These are phyloP conservation scores for Calamus simplicifolius DNA, from an alignment of 176 grass and related monocot species.

Conservation along the genomic window DNA sequence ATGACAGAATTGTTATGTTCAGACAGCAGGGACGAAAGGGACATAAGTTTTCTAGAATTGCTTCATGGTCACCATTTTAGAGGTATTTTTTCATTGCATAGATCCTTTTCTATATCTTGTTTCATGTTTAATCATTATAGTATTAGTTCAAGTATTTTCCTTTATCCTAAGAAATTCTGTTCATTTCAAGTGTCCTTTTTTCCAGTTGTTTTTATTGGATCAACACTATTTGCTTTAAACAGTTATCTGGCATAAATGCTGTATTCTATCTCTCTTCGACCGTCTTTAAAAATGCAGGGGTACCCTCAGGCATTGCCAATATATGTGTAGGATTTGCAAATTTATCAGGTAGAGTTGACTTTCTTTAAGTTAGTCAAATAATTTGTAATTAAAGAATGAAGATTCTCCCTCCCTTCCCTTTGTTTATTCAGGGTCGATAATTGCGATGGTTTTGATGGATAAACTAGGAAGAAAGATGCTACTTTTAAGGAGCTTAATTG, in stretches of 20 bases:
- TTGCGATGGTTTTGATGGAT: slow-evolving; percentile 99
- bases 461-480: slow-evolving; percentile 82
- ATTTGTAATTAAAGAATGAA: slow-evolving; percentile 15
- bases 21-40: slow-evolving; percentile 69
- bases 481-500: slow-evolving; percentile 80
- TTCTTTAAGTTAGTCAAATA: slow-evolving; percentile 9
- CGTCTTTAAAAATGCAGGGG: slow-evolving; percentile 93
- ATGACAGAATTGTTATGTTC: slow-evolving; percentile 81
- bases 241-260: slow-evolving; percentile 98
- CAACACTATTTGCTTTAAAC: slow-evolving; percentile 99
- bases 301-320: slow-evolving; percentile 81
- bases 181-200: slow-evolving; percentile 70
- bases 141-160: no score
- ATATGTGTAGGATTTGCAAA: slow-evolving; percentile 86
- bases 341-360: slow-evolving; percentile 52
- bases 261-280: slow-evolving; percentile 99
- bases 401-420: slow-evolving; percentile 16
- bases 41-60: slow-evolving; percentile 83
- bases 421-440: slow-evolving; percentile 50
- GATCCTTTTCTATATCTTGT: background rate
- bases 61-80: slow-evolving; percentile 78
- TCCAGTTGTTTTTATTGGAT: slow-evolving; percentile 99
- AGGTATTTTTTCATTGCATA: slow-evolving; percentile 37
- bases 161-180: slow-evolving; percentile 24
- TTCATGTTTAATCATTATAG: no score